Base-by-base conservation (phyloP, 768 basidiomycete genomes). In the Pleurotus cornucopiae region DNA sequence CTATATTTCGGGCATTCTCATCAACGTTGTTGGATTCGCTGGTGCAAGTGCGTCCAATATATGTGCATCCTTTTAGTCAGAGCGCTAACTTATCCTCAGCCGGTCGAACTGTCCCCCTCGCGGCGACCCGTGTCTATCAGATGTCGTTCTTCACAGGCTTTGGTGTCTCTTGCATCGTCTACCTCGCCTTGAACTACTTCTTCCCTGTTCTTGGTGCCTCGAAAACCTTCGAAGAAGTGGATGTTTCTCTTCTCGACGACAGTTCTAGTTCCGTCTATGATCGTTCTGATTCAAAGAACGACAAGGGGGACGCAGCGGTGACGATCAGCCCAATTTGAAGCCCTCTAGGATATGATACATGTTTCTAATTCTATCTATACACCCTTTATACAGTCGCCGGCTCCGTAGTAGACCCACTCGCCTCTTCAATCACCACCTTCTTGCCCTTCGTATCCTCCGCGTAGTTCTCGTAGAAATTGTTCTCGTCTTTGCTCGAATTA, bases 391-490 rank as follows among this genome's bases (percentile, higher is more conserved):
- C 30, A 34, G 9, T 34, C 30, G 30, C 30, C 30, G 30, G 30
- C 30, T 34, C 30, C 30, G 30, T 11, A 34, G 30, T 34, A 34
- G 30, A 34, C 11, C 18, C 49, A n/a, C 20, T 30, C n/a, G 49
- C 60, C 43, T 58, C 57, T 14, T 54, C 52, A 1, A 41, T 25
- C 45, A 70, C 60, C 58, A 72, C 76, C 60, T 80, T 75, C 71
- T 85, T 86, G 13, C 83, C 84, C 62, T 77, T 82, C 49, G 84
- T 86, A 62, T 85, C 84, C 68, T 88, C 86, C 12, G 90, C 89
- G 65, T 90, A 92, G 64, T 92, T 92, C 77, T 93, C 91, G 62
- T 93, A 93, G 66, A 93, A 93, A 64, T 91, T 91, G 58, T 80
- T 82, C 64, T 80, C 85, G 61, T 90, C 86, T 64, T 78, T 78